Conservation (phyloP, 345 rosid species). For the Barbarea vulgaris region DNA sequence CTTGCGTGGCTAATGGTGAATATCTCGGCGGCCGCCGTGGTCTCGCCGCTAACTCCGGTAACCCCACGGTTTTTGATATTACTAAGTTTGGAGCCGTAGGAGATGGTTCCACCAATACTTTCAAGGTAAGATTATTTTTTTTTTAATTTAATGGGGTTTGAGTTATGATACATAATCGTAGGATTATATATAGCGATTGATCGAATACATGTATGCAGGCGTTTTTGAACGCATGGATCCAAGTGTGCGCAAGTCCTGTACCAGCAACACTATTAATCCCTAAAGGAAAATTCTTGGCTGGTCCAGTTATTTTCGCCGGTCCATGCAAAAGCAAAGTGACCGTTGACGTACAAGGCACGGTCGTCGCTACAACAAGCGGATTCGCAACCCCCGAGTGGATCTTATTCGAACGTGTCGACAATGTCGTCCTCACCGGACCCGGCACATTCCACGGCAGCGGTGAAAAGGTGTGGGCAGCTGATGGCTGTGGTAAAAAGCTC, state of each 20-base stretch:
- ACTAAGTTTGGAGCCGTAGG: conserved; percentile 48
- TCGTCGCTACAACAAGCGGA: conserved; percentile 45
- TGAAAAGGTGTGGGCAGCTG: conserved; percentile 45
- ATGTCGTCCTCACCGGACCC: conserved; percentile 51
- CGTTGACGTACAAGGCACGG: conserved; percentile 51
- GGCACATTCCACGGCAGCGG: conserved; percentile 75
- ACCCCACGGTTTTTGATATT: conserved; percentile 47
- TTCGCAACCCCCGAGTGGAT: conserved; percentile 50
- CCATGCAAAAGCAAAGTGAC: conserved; percentile 54
- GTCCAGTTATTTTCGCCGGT: conserved; percentile 57
- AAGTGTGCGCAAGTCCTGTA: conserved; percentile 46
- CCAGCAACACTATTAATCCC: conserved; percentile 59
- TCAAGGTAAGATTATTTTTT: conserved; percentile 38
- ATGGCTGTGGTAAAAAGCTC: conserved; percentile 40
- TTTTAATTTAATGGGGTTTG: not conserved
- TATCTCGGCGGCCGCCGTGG: conserved; percentile 38
- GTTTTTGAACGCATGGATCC: conserved; percentile 56
- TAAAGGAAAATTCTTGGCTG: conserved; percentile 44
- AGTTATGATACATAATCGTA: not conserved
- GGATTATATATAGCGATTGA: not conserved
- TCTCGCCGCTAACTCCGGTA: conserved; percentile 36
- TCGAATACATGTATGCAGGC: conserved; percentile 46
- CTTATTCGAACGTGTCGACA: conserved; percentile 48
- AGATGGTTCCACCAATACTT: conserved; percentile 45
- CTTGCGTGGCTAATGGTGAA: conserved; percentile 49